phyloP scores from a whole-genome alignment of 257 asterid species.

The Lantana camara region DNA sequence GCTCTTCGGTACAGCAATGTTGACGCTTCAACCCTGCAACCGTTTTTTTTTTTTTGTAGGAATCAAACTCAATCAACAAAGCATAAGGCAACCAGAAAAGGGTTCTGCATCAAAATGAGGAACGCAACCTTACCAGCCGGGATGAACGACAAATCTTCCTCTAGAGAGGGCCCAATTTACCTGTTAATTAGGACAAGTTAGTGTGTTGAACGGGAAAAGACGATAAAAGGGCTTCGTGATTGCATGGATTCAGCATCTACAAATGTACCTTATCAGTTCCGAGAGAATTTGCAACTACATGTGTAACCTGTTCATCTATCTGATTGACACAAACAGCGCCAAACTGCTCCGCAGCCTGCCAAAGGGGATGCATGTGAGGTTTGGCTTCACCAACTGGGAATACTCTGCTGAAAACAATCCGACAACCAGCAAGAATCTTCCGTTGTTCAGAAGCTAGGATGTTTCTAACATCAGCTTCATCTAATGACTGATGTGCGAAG shows the following conservation, averaged over 20 bases:
- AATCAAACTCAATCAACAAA: slow-evolving; percentile 18
- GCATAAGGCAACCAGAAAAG: neutral
- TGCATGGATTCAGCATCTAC: too few species aligned
- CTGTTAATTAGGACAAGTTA: slow-evolving; percentile 39
- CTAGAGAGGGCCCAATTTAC: slow-evolving; percentile 86
- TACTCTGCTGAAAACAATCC: slow-evolving; percentile 89
- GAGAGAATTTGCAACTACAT: slow-evolving; percentile 92
- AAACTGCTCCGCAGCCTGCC: slow-evolving; percentile 98
- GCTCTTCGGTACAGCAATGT: slow-evolving; percentile 95
- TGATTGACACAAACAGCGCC: slow-evolving; percentile 89
- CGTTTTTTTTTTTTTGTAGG: slow-evolving; percentile 18
- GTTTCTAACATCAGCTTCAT: slow-evolving; percentile 90
- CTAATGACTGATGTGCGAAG: slow-evolving; percentile 64
- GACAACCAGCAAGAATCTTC: slow-evolving; percentile 88
- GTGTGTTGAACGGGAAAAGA: too few species aligned
- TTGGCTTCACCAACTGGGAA: slow-evolving; percentile 93
- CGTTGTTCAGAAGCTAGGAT: slow-evolving; percentile 85
- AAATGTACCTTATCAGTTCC: slow-evolving; percentile 92
- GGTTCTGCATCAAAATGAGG: neutral
- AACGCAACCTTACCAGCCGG: slow-evolving; percentile 80
- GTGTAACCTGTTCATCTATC: slow-evolving; percentile 92
- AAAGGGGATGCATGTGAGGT: slow-evolving; percentile 92
- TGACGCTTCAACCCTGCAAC: slow-evolving; percentile 97
- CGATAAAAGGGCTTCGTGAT: too few species aligned
- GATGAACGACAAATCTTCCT: slow-evolving; percentile 87